Conservation (phyloP, 148 eudicot genomes). For the Rhododendron molle region DNA sequence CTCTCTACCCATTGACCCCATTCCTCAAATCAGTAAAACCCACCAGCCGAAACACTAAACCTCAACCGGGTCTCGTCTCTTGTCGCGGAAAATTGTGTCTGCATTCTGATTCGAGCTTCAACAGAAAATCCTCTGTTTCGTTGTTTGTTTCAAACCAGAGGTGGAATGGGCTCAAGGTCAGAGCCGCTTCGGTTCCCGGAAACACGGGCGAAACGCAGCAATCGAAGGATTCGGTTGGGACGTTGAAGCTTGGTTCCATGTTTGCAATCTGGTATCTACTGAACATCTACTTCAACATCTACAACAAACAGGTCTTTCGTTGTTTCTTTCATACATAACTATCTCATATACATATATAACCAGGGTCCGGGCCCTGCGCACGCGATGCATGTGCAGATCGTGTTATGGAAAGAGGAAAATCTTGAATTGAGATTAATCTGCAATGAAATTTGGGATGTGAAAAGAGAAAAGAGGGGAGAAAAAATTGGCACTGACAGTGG, state of each 20-base stretch:
- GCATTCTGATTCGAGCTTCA: not conserved
- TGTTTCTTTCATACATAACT: not conserved
- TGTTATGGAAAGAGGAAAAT: not conserved
- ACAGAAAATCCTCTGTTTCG: not conserved
- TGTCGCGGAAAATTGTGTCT: not conserved
- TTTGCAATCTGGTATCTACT: constrained; percentile 72
- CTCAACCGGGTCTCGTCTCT: not conserved
- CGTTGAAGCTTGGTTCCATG: constrained; percentile 61
- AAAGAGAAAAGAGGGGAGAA: not conserved
- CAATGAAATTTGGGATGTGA: not conserved
- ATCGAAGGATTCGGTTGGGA: constrained; percentile 13
- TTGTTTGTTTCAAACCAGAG: not conserved
- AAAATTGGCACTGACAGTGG: not conserved
- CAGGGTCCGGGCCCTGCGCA: not conserved
- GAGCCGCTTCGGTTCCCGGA: constrained; percentile 29
- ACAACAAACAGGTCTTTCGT: constrained; percentile 69
- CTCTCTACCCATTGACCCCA: constrained; percentile 12
- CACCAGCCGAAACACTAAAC: not conserved
- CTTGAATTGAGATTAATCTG: not conserved
- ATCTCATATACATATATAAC: too few species aligned
- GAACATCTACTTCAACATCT: constrained; percentile 84
- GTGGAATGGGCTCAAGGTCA: constrained; percentile 13
- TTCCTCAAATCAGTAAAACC: constrained; percentile 6
- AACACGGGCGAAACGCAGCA: constrained; percentile 9
- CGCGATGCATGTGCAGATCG: not conserved